Base-by-base conservation (phyloP, 192 early-diverging fungal genomes). In the Linnemannia elongata region DNA sequence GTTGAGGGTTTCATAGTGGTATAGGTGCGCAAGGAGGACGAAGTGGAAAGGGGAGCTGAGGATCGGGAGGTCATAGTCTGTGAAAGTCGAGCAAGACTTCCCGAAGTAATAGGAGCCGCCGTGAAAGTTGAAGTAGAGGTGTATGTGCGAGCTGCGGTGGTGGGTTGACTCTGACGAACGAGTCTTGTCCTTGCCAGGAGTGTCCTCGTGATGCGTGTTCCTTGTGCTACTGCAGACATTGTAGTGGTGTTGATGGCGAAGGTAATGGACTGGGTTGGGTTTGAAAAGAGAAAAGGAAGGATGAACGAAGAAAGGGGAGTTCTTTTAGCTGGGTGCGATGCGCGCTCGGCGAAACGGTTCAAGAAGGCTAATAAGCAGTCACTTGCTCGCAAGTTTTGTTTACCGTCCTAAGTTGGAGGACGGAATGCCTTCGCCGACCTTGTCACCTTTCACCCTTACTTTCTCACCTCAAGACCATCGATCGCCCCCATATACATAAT, bases 401-500 rank as follows among this genome's bases (percentile, higher is more conserved):
- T 76, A 66, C 60, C 60, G 60, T 30, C 10, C 27, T 15, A 15
- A 66, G 27, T 24, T 10, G 20, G 54, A 55, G 33, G 22, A 49
- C 36, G 42, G 47, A 75, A 75, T 30, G 45, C 41, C 70, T 49
- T 52, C 74, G 74, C 42, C 42, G 72, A 73, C 24, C 47, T 57
- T 49, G 47, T 75, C 24, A 30, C 20, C 49, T 60, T 15, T 69
- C 73, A 5, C 33, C 47, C 42, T 22, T 20, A 27, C 55, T 33
- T 49, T 38, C 30, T 13, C 57, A 9, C 36, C 17, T 41, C n/a
- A 42, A 17, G 66, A 55, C 57, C 72, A 75, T 80, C 77, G 6
- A 66, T 24, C 55, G 36, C 55, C 55, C 55, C 55, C 30, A 66
- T 66, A 66, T 60, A 24, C 76, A 77, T 20, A 80, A 87, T 87